These are phyloP conservation scores for Globisporangium cylindrosporum DNA, from an alignment of 352 stramenopile species.

Conservation along the genomic window DNA sequence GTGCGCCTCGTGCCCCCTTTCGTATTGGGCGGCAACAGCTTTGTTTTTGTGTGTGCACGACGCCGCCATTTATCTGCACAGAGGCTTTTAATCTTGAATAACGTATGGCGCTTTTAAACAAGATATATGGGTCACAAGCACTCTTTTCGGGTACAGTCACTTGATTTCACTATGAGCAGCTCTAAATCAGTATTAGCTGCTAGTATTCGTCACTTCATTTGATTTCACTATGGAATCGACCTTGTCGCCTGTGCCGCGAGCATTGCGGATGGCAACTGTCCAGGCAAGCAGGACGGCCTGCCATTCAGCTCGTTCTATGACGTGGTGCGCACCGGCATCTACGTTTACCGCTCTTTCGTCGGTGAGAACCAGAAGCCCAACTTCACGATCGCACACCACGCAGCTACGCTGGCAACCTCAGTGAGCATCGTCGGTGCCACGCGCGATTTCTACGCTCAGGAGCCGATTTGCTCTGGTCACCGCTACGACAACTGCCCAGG, in stretches of 20 bases:
- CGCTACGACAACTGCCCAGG: slow-evolving; percentile 7
- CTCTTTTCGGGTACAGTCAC: too few relatives aligned
- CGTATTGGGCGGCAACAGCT: background rate
- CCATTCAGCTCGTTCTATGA: slow-evolving; percentile 10
- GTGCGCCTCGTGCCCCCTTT: background rate
- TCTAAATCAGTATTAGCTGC: too few relatives aligned
- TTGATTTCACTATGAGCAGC: too few relatives aligned
- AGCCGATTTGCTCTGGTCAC: slow-evolving; percentile 5
- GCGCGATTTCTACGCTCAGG: background rate
- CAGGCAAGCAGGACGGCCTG: slow-evolving; percentile 1
- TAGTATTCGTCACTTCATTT: too few relatives aligned
- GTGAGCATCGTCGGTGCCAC: slow-evolving; percentile 8
- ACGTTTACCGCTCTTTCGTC: slow-evolving; percentile 2
- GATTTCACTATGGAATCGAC: too few relatives aligned
- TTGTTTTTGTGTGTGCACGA: background rate
- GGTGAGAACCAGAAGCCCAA: background rate
- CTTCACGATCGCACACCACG: background rate
- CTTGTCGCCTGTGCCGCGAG: slow-evolving; percentile 8
- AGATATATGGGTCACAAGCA: too few relatives aligned
- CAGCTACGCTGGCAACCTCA: slow-evolving; percentile 1
- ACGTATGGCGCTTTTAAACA: background rate
- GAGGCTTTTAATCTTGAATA: background rate
- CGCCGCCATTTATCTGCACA: background rate
- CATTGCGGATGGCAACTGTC: slow-evolving; percentile 8
- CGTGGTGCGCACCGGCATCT: slow-evolving; percentile 1